A percentile compares a stretch with the other conserved stretches of the same genome.
phyloP scores from a whole-genome alignment of 805 yeast genomes.

The Ogataea pini region DNA sequence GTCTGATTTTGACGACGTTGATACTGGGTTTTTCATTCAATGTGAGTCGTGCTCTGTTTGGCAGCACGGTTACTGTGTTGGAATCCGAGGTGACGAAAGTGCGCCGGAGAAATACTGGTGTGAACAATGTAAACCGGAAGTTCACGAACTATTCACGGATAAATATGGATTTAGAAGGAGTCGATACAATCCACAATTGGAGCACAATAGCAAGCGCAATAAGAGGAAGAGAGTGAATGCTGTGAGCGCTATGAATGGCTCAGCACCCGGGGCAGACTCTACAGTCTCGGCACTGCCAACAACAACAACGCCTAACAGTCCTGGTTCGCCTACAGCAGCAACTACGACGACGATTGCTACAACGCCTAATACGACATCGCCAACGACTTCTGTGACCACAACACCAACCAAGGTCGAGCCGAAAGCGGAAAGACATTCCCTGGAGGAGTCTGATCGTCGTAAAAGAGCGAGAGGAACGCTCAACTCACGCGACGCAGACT shows the following conservation, averaged over 20 bases:
- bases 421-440: slow-evolving; percentile 12
- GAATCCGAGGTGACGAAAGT: slow-evolving; percentile 67
- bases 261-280: background rate
- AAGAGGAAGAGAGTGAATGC: slow-evolving; percentile 26
- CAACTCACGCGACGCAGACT: slow-evolving; percentile 35
- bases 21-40: slow-evolving; percentile 70
- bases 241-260: background rate
- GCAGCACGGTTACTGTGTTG: slow-evolving; percentile 98
- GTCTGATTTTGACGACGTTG: slow-evolving; percentile 41
- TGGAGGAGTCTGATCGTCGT: slow-evolving; percentile 24
- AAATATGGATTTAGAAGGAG: slow-evolving; percentile 50
- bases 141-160: slow-evolving; percentile 58
- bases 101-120: slow-evolving; percentile 96
- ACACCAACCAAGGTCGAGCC: slow-evolving; percentile 17
- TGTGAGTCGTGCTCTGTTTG: slow-evolving; percentile 92
- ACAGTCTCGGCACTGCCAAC: slow-evolving; percentile 6
- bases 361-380: slow-evolving; percentile 10
- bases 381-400: slow-evolving; percentile 10
- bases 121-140: slow-evolving; percentile 84
- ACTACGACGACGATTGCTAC: slow-evolving; percentile 12
- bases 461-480: slow-evolving; percentile 29
- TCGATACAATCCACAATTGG: slow-evolving; percentile 47
- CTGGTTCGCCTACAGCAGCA: slow-evolving; percentile 16
- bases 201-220: slow-evolving; percentile 27
- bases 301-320: slow-evolving; percentile 9